A percentile compares a stretch with the other conserved stretches of the same genome.
Conservation (phyloP, 306 rosid genomes). For the Acacia acuminata region DNA sequence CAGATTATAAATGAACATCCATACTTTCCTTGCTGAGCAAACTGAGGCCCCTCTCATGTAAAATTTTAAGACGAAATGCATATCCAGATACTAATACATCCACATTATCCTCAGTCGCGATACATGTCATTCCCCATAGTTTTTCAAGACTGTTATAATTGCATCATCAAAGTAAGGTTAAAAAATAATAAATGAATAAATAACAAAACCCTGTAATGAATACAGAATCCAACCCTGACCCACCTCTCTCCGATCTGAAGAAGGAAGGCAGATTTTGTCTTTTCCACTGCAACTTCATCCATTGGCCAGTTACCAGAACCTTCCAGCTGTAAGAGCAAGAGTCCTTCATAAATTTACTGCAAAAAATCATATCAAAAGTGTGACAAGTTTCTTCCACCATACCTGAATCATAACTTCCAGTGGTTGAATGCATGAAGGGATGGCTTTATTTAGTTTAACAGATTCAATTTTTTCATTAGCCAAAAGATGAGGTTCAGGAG, state of each 20-base stretch:
- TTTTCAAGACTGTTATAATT: conserved; percentile 75
- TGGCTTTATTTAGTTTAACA: conserved; percentile 41
- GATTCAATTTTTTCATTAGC: conserved; percentile 63
- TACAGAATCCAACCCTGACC: conserved; percentile 21
- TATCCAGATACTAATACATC: conserved; percentile 82
- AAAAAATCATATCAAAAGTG: conserved; percentile 9
- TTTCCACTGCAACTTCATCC: conserved; percentile 89
- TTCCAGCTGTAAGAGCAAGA: conserved; percentile 64
- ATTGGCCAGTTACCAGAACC: conserved; percentile 99
- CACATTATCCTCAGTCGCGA: conserved; percentile 75
- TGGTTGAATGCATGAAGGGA: conserved; percentile 81
- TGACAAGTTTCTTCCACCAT: conserved; percentile 30
- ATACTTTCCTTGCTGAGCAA: conserved; percentile 71
- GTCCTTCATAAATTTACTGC: conserved; percentile 33
- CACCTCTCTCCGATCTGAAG: conserved; percentile 90
- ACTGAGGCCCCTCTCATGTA: conserved; percentile 91
- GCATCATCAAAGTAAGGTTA: conserved; percentile 34
- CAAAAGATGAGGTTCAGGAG: conserved; percentile 84
- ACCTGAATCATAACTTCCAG: conserved; percentile 97
- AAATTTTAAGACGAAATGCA: conserved; percentile 87
- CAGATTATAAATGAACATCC: conserved; percentile 31
- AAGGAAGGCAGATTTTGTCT: conserved; percentile 88
- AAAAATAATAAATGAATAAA: conserved; percentile 14
- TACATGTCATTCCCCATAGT: conserved; percentile 72
- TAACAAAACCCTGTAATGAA: conserved; percentile 9